Conservation (phyloP, 139 green algal species). For the Desmodesmus armatus region DNA sequence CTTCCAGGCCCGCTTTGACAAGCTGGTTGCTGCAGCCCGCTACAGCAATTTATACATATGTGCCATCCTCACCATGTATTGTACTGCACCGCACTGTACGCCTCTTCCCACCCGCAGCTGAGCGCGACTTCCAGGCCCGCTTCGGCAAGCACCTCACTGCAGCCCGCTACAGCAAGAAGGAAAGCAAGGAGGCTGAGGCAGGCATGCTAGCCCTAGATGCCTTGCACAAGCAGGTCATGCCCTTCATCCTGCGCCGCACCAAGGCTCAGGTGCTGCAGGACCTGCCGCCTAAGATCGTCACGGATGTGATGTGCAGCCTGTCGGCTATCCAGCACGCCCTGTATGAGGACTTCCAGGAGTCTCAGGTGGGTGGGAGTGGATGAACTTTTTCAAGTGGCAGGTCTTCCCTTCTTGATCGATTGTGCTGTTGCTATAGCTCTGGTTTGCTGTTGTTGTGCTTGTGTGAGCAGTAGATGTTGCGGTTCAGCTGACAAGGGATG, state of each 20-base stretch:
- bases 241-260: slow-evolving; percentile 96
- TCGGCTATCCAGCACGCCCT: slow-evolving; percentile 85
- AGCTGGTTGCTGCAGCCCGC: slow-evolving; percentile 69
- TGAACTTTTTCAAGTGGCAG: too few species aligned
- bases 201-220: slow-evolving; percentile 87
- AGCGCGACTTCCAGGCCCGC: slow-evolving; percentile 83
- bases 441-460: too few species aligned
- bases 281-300: slow-evolving; percentile 96
- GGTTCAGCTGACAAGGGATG: too few species aligned
- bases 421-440: too few species aligned
- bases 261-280: slow-evolving; percentile 97
- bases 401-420: too few species aligned
- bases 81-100: slow-evolving; percentile 86
- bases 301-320: slow-evolving; percentile 90
- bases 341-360: slow-evolving; percentile 85
- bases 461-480: too few species aligned
- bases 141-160: slow-evolving; percentile 85
- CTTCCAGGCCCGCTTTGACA: slow-evolving; percentile 91
- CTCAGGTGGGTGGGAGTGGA: slow-evolving; percentile 40
- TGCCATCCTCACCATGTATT: slow-evolving; percentile 71
- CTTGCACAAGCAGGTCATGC: slow-evolving; percentile 95
- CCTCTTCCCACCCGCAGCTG: slow-evolving; percentile 33
- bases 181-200: slow-evolving; percentile 74
- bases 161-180: slow-evolving; percentile 68
- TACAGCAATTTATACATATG: too few species aligned